Evolutionary conservation across 768 basidiomycete species (phyloP).

Genomic region (Rhodocollybia butyracea): DNA sequence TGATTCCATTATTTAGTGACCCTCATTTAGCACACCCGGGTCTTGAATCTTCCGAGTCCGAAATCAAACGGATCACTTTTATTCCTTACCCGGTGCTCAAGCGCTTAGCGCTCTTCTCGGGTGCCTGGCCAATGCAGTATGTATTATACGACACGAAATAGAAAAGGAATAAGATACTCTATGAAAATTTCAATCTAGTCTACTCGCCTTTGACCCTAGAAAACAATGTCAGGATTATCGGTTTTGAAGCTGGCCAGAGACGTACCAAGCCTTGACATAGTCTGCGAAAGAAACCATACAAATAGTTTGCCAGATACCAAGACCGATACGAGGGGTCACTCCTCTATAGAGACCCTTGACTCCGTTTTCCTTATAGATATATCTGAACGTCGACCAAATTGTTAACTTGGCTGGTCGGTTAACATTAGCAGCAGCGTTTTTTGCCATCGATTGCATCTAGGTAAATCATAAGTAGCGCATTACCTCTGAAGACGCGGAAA

Average conservation of each 20-base stretch:
- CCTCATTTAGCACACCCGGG: too few relatives aligned
- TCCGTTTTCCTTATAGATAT: conserved; percentile 96
- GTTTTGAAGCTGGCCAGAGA: not conserved
- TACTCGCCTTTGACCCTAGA: conserved; percentile 52
- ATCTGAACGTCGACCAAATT: conserved; percentile 85
- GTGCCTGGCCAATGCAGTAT: too few relatives aligned
- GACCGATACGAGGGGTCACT: conserved; percentile 93
- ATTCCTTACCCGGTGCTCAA: too few relatives aligned
- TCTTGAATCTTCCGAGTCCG: too few relatives aligned
- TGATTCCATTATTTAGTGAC: too few relatives aligned
- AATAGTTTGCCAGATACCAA: conserved; percentile 96
- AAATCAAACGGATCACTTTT: too few relatives aligned
- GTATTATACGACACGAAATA: too few relatives aligned
- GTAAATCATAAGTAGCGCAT: conserved; percentile 9
- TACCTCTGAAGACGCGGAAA: not conserved
- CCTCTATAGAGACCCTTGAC: conserved; percentile 96
- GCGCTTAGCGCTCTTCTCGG: too few relatives aligned
- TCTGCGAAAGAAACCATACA: conserved; percentile 99
- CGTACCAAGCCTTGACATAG: conserved; percentile 86
- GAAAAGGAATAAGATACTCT: conserved; percentile 4
- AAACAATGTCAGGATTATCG: conserved; percentile 12
- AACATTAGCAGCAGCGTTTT: conserved; percentile 56
- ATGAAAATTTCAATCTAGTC: not conserved
- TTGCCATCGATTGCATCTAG: conserved; percentile 99
- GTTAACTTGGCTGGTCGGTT: conserved; percentile 92